Evolutionary conservation across 2,329 filamentous ascomycete species (phyloP), one percentile per base, ranked within the genome.

Genomic region (Macroventuria anomochaeta): DNA sequence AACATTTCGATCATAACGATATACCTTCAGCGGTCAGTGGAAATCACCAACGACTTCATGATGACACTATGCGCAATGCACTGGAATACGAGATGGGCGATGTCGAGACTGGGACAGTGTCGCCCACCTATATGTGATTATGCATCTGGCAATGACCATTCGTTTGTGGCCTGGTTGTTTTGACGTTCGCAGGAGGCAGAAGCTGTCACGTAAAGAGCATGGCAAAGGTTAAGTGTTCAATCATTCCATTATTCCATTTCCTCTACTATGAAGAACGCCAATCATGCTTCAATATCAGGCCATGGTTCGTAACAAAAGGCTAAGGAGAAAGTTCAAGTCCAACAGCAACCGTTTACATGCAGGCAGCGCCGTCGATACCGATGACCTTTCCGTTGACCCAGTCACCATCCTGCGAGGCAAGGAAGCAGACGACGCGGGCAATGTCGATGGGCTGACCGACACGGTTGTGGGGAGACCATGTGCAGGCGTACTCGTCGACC

Each of bases 401-500:
- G 68, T 87, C 78, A 71, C 84, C 71, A 73, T 86, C 75, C 77
- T 87, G 75, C 71, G 82, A 73, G 64, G 85, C 70, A 73, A 87
- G 63, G 80, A 84, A 78, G 76, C 82, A 84, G 51, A 87, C 85
- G 15, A 87, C 84, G 57, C 85, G 83, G 58, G 86, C 86, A 70
- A 89, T 84, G 69, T 88, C 86, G 68, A 87, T 83, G 52, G 86
- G 86, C 59, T 88, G 84, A 61, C 86, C 86, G 54, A 88, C 85
- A 68, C 86, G 83, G 76, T 82, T 80, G 63, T 86, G 78, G 31
- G 86, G 85, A 15, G 84, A 87, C 84, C 85, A 87, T 55, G 81
- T 85, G 57, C 81, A 79, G 37, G 85, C 85, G 69, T 82, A 87
- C 81, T 85, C 82, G 58, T 86, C 83, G 50, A 85, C 82, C 69